A percentile compares a stretch with the other conserved stretches of the same genome.
Conservation (phyloP, 305 asterid genomes). For the Fraxinus nigra region DNA sequence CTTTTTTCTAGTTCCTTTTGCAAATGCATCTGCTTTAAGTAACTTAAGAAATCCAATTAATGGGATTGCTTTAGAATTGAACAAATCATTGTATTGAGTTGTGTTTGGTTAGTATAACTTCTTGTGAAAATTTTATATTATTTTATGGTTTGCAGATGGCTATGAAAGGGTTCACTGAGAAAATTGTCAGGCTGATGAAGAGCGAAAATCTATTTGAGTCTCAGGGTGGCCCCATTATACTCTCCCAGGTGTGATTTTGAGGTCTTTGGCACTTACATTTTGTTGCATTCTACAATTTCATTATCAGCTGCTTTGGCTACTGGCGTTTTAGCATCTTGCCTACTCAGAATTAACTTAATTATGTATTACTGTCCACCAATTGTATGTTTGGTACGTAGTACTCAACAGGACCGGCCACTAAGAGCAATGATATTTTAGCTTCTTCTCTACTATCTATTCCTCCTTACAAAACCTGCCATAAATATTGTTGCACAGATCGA, state of each 20-base stretch:
- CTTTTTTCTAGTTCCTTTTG: not conserved
- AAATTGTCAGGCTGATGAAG: conserved; percentile 81
- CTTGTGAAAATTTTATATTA: conserved; percentile 13
- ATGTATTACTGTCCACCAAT: conserved; percentile 17
- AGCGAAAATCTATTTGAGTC: conserved; percentile 67
- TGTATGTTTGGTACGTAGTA: not conserved
- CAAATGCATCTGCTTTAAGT: not conserved
- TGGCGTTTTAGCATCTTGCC: not conserved
- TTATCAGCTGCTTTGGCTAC: not conserved
- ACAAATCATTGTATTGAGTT: conserved; percentile 2
- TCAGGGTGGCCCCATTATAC: conserved; percentile 92
- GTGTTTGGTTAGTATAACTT: not conserved
- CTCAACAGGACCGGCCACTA: not conserved
- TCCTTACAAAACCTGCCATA: not conserved
- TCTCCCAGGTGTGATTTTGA: conserved; percentile 64
- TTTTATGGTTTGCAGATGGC: conserved; percentile 56
- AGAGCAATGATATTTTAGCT: not conserved
- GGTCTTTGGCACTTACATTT: conserved; percentile 8
- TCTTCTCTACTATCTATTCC: not conserved
- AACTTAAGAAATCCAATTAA: conserved; percentile 6
- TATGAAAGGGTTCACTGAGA: conserved; percentile 76
- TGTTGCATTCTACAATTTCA: conserved; percentile 1
- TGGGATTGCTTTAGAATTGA: not conserved
- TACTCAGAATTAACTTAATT: not conserved
- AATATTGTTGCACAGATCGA: conserved; percentile 56